These are phyloP conservation scores for Plasmodium gallinaceum DNA, from an alignment of 169 alveolate species.

Conservation along the genomic window DNA sequence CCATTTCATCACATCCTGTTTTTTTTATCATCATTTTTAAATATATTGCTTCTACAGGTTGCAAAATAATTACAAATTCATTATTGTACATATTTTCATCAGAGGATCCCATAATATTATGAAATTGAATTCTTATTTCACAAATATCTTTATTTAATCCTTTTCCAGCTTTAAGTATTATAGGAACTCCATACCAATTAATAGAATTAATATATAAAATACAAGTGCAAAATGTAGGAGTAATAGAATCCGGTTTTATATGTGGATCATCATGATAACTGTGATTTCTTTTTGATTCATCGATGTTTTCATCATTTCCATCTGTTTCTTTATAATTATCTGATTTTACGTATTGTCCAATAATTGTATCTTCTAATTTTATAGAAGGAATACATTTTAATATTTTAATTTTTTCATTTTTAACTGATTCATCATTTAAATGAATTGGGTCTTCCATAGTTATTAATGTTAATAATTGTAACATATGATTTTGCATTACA, in stretches of 20 bases:
- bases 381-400: conserved; percentile 80
- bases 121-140: conserved; percentile 79
- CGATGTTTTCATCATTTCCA: conserved; percentile 18
- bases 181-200: conserved; percentile 83
- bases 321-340: conserved; percentile 50
- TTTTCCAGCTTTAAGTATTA: conserved; percentile 83
- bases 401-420: conserved; percentile 83
- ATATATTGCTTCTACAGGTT: conserved; percentile 83
- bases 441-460: conserved; percentile 85
- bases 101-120: conserved; percentile 78
- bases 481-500: conserved; percentile 85
- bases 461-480: conserved; percentile 79
- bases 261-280: conserved; percentile 79
- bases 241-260: conserved; percentile 78
- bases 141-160: conserved; percentile 81
- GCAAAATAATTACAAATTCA: conserved; percentile 80
- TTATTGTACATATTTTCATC: conserved; percentile 77
- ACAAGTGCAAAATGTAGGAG: conserved; percentile 83
- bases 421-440: conserved; percentile 78
- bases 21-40: conserved; percentile 80
- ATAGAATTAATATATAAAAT: conserved; percentile 80
- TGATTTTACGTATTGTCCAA: conserved; percentile 82
- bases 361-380: conserved; percentile 78
- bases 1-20: conserved; percentile 82
- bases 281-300: conserved; percentile 44